Conservation (phyloP, 1,284 basidiomycete species). For the Trichosporon sp. region DNA sequence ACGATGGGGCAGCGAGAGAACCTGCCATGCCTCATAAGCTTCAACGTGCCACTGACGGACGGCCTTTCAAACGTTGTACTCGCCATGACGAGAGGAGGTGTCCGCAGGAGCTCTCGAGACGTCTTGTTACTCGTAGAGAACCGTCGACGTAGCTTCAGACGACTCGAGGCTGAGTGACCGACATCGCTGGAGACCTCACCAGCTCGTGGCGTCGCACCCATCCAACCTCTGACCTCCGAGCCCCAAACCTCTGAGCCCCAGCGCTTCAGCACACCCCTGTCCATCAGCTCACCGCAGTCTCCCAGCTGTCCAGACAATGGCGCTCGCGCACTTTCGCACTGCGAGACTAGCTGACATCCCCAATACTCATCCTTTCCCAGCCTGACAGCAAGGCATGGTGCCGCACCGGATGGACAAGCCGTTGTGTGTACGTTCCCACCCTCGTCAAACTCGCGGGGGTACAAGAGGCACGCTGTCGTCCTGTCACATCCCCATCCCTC, state of each 20-base stretch:
- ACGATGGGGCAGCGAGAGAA: neutral
- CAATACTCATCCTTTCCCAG: too few species aligned
- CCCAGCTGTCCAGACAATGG: neutral
- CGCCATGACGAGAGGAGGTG: neutral
- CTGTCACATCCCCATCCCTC: neutral
- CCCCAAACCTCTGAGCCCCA: neutral
- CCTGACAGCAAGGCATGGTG: neutral
- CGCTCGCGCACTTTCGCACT: neutral
- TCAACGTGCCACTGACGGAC: too few species aligned
- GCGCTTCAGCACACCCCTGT: neutral
- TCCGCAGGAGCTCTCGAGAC: neutral
- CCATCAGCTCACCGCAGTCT: neutral
- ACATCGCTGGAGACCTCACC: too few species aligned
- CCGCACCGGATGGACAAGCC: neutral
- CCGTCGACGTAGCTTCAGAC: too few species aligned
- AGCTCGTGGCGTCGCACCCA: neutral
- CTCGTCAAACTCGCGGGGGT: neutral
- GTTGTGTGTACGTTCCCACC: neutral
- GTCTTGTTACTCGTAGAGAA: too few species aligned
- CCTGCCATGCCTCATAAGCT: too few species aligned
- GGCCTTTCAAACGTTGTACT: too few species aligned
- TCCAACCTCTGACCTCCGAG: too few species aligned
- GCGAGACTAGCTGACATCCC: neutral
- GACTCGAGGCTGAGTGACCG: too few species aligned
- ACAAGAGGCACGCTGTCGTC: neutral